Evolutionary conservation across 208 protist species (phyloP).

Genomic region (Leishmania gerbilli): DNA sequence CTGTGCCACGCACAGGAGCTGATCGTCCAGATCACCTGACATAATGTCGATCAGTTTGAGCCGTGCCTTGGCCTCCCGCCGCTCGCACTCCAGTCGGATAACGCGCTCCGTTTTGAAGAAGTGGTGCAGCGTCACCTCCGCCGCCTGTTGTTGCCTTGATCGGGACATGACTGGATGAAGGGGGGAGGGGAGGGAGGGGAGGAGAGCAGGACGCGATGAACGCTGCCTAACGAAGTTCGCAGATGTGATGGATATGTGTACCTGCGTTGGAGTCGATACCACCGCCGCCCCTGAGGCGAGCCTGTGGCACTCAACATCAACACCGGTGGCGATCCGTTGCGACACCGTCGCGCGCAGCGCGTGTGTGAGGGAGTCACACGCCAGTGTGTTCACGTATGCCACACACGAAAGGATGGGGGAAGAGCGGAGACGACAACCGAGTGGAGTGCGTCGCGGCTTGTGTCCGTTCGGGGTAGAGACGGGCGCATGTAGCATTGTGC

Average conservation of each 20-base stretch:
- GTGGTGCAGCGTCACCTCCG: conserved; percentile 52
- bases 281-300: background rate
- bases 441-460: background rate
- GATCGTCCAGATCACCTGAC: conserved; percentile 67
- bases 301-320: background rate
- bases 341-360: too few relatives aligned
- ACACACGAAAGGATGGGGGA: background rate
- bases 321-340: background rate
- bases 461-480: background rate
- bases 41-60: conserved; percentile 73
- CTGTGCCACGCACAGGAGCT: conserved; percentile 78
- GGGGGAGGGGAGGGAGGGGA: background rate
- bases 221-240: background rate
- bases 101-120: conserved; percentile 74
- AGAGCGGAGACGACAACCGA: background rate
- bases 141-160: conserved; percentile 33
- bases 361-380: background rate
- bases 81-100: conserved; percentile 80
- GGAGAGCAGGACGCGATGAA: too few relatives aligned
- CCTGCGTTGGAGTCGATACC: background rate
- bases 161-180: conserved; percentile 27
- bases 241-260: background rate
- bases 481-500: background rate
- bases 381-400: background rate
- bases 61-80: conserved; percentile 72